A percentile compares a stretch with the other conserved stretches of the same genome.
These are phyloP conservation scores for Cladosporium sp. DNA, from an alignment of 2,329 filamentous ascomycete genomes.

Conservation along the genomic window DNA sequence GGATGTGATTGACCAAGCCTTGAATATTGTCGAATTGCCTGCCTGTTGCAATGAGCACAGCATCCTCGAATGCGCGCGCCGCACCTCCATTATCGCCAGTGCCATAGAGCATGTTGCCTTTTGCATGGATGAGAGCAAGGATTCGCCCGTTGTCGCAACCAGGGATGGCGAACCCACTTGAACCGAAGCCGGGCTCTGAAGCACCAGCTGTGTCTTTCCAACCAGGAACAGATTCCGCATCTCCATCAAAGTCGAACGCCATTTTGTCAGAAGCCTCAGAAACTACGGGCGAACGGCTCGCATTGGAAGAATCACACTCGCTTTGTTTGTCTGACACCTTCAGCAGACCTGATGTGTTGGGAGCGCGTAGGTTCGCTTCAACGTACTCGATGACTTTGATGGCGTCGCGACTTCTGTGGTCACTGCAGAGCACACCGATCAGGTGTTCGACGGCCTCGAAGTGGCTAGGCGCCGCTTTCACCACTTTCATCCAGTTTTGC, in stretches of 20 bases:
- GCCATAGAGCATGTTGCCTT: constrained; percentile 96
- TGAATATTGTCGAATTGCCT: constrained; percentile 66
- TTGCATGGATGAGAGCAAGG: constrained; percentile 89
- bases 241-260: constrained; percentile 53
- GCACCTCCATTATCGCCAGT: constrained; percentile 77
- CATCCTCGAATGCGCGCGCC: constrained; percentile 88
- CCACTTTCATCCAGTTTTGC: constrained; percentile 77
- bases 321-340: constrained; percentile 52
- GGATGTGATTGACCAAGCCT: constrained; percentile 73
- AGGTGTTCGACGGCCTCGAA: constrained; percentile 95
- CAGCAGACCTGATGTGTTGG: constrained; percentile 44
- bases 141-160: constrained; percentile 88
- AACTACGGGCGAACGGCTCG: constrained; percentile 50
- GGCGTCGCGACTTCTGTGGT: constrained; percentile 76
- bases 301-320: constrained; percentile 53
- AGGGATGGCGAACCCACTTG: constrained; percentile 79
- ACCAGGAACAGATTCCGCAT: constrained; percentile 36
- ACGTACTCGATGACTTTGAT: constrained; percentile 83
- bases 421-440: constrained; percentile 78
- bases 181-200: constrained; percentile 59
- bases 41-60: constrained; percentile 82
- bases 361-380: constrained; percentile 63
- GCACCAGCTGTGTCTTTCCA: constrained; percentile 37
- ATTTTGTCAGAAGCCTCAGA: constrained; percentile 56
- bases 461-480: constrained; percentile 78